These are phyloP conservation scores for Nemophila menziesii DNA, from an alignment of 257 asterid genomes.

Conservation along the genomic window DNA sequence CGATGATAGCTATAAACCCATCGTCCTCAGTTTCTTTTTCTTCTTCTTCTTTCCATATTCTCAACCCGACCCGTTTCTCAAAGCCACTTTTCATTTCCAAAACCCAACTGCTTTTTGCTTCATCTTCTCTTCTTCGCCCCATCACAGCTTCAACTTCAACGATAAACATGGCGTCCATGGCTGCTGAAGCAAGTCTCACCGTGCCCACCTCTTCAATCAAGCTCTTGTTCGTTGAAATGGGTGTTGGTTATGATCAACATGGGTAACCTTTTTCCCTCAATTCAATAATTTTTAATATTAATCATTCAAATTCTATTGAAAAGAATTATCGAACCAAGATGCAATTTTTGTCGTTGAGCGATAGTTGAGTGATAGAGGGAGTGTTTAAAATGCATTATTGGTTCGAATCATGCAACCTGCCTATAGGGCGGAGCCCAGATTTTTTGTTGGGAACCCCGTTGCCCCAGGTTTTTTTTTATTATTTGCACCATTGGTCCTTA, in stretches of 20 bases:
- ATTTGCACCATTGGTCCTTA: not conserved
- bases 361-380: no score
- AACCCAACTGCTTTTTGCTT: not conserved
- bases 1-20: not conserved
- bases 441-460: not conserved
- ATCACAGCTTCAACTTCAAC: conserved; percentile 10
- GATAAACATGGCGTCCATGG: conserved; percentile 6
- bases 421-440: not conserved
- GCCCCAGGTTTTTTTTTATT: not conserved
- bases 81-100: not conserved
- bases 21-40: not conserved
- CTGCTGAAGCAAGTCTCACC: conserved; percentile 38
- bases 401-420: no score
- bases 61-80: not conserved
- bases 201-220: conserved; percentile 71
- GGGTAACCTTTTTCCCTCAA: conserved; percentile 30
- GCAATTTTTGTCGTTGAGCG: no score
- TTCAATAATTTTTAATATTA: no score
- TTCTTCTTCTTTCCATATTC: not conserved
- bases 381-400: no score
- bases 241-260: conserved; percentile 97
- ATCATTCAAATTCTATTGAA: no score
- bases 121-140: conserved; percentile 16
- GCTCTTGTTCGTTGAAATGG: conserved; percentile 94
- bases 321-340: no score